Base-by-base conservation (phyloP, 2,329 filamentous ascomycete species). In the Ophiostoma tasmaniense region DNA sequence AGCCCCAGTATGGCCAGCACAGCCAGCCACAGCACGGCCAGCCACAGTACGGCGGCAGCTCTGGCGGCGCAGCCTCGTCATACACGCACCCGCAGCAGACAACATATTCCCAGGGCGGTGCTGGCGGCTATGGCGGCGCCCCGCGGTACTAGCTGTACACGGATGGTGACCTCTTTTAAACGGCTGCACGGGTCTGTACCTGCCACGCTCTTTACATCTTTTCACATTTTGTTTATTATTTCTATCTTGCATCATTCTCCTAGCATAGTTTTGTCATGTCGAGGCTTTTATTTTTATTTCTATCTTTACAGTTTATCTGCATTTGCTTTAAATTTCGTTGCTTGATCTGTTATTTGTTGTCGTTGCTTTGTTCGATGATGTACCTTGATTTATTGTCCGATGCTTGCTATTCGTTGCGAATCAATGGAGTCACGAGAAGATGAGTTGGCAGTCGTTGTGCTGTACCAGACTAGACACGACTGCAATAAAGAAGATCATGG, bases 11-110 rank as follows among this genome's bases (percentile, higher is more conserved):
- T 8, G 30, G 64, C 6, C 64, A 65, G 22, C 52, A 28, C 14
- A 17, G 30, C 17, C 59, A 62, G 59, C 68, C 33, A 33, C 33
- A 33, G 33, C 33, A 70, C n/a, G 67, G 67, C 10, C 69, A 70
- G 66, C 66, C 67, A 25, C 66, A 62, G 25, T 70, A 70, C 22
- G 66, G 22, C 17, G 66, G 39, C 37, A 61, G 67, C 17, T 35
- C 61, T 10, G 68, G 66, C 64, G 69, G 69, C 14, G 35, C 55
- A 25, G 52, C 68, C 13, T 35, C 67, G 1, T 65, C 67, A 17
- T 67, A 65, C 37, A 65, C 33, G 35, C 69, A 67, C 55, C 67
- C 65, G 14, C 68, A 69, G 66, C 68, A 70, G 37, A 61, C 66
- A n/a, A 25, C 50, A 33, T 70, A 70, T 22, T 64, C 42, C 11